A percentile compares a stretch with the other conserved stretches of the same genome.
Evolutionary conservation across 1,284 basidiomycete species (phyloP).

Genomic region (Takashimella koratensis): DNA sequence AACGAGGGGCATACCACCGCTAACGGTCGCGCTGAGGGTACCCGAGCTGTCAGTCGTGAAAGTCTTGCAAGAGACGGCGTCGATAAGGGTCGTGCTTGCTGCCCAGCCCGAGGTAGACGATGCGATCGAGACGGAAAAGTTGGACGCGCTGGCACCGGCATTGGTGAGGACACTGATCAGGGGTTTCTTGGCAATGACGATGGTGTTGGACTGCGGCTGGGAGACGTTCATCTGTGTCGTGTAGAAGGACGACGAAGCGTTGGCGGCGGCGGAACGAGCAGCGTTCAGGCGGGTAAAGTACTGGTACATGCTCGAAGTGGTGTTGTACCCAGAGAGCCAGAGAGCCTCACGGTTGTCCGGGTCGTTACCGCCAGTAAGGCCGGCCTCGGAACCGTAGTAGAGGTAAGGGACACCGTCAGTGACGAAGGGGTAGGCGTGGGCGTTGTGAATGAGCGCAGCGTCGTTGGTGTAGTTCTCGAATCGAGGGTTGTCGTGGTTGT

Average conservation of each 20-base stretch:
- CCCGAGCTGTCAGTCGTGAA: constrained; percentile 49
- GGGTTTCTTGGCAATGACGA: constrained; percentile 63
- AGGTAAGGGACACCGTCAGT: constrained; percentile 57
- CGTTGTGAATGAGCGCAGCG: constrained; percentile 36
- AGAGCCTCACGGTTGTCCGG: constrained; percentile 48
- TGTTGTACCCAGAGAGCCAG: constrained; percentile 51
- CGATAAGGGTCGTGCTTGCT: constrained; percentile 57
- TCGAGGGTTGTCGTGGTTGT: constrained; percentile 51
- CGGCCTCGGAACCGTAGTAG: constrained; percentile 58
- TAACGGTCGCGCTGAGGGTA: constrained; percentile 27
- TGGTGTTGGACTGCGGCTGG: constrained; percentile 49
- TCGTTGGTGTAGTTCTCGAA: constrained; percentile 15
- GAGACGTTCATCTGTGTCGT: constrained; percentile 55
- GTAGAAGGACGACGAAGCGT: constrained; percentile 54
- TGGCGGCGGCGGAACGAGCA: constrained; percentile 58
- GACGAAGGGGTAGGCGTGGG: constrained; percentile 50
- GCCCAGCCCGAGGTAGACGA: constrained; percentile 49
- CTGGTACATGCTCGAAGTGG: constrained; percentile 52
- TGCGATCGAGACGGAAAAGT: constrained; percentile 29
- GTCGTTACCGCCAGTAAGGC: constrained; percentile 52
- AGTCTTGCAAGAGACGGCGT: constrained; percentile 59
- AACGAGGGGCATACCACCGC: constrained; percentile 31
- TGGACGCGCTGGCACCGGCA: constrained; percentile 53
- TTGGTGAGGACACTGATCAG: constrained; percentile 66
- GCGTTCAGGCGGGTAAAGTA: constrained; percentile 59